These are phyloP conservation scores for Alternaria alternata DNA, from an alignment of 2,329 filamentous ascomycete genomes.

Conservation along the genomic window DNA sequence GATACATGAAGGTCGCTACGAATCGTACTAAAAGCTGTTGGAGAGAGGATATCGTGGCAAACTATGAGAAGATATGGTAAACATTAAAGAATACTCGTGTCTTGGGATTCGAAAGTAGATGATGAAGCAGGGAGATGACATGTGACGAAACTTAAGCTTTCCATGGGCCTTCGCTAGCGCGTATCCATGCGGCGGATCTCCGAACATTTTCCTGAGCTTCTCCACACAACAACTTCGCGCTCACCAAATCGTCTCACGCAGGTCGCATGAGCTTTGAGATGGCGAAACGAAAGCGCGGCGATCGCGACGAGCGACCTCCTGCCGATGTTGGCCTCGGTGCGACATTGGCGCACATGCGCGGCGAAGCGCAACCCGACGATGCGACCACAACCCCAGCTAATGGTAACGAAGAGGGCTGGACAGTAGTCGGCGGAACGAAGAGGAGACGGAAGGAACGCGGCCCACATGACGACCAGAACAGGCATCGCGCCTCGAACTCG, in stretches of 20 bases:
- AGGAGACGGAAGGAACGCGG: conserved; percentile 32
- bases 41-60: neutral
- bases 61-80: neutral
- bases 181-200: neutral
- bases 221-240: neutral
- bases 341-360: conserved; percentile 39
- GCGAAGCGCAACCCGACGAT: conserved; percentile 22
- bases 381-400: conserved; percentile 18
- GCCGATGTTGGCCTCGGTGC: conserved; percentile 40
- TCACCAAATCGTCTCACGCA: neutral
- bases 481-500: conserved; percentile 7
- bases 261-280: conserved; percentile 28
- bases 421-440: conserved; percentile 35
- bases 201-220: conserved; percentile 12
- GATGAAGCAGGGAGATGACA: neutral
- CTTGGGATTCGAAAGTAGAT: neutral
- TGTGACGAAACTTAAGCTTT: neutral
- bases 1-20: neutral
- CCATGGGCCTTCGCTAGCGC: neutral
- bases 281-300: conserved; percentile 43
- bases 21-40: neutral
- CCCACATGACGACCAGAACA: conserved; percentile 7
- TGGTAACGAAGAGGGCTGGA: conserved; percentile 40
- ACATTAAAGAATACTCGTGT: neutral
- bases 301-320: conserved; percentile 25